A percentile compares a stretch with the other conserved stretches of the same genome.
Evolutionary conservation across 2,329 filamentous ascomycete genomes (phyloP).

Genomic region (Clathrospora elynae): DNA sequence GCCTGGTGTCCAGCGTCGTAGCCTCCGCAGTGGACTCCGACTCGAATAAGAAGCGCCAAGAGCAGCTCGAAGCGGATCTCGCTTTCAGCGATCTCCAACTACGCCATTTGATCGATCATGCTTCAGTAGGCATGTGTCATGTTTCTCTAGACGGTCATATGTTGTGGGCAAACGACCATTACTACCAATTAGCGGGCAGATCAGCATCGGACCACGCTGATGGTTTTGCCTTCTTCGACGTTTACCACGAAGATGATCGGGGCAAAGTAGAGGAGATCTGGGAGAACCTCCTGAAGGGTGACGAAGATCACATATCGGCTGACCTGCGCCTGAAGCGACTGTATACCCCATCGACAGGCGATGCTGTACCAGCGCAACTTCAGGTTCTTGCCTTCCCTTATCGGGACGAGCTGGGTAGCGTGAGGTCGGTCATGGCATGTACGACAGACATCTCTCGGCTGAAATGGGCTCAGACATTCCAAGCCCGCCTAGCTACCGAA

Average conservation of each 20-base stretch:
- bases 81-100: slow-evolving; percentile 43
- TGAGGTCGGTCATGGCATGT: slow-evolving; percentile 46
- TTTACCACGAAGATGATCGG: slow-evolving; percentile 36
- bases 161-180: slow-evolving; percentile 46
- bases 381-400: slow-evolving; percentile 45
- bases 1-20: slow-evolving; percentile 41
- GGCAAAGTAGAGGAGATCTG: slow-evolving; percentile 32
- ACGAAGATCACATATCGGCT: slow-evolving; percentile 30
- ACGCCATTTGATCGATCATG: slow-evolving; percentile 44
- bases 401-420: slow-evolving; percentile 34
- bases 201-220: slow-evolving; percentile 22
- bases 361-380: slow-evolving; percentile 38
- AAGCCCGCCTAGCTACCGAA: slow-evolving; percentile 45
- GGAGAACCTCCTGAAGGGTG: slow-evolving; percentile 32
- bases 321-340: slow-evolving; percentile 40
- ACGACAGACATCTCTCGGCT: slow-evolving; percentile 48
- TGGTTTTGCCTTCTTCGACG: slow-evolving; percentile 31
- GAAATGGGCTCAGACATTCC: slow-evolving; percentile 49
- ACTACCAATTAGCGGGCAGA: slow-evolving; percentile 37
- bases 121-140: slow-evolving; percentile 44
- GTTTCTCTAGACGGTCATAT: slow-evolving; percentile 36
- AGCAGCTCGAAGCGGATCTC: slow-evolving; percentile 42
- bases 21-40: slow-evolving; percentile 29
- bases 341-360: slow-evolving; percentile 39
- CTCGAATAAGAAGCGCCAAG: slow-evolving; percentile 30